Percentiles rank a stretch among this genome's conserved stretches.
phyloP scores from a whole-genome alignment of 2,329 filamentous ascomycete species.

The Westerdykella sp. region DNA sequence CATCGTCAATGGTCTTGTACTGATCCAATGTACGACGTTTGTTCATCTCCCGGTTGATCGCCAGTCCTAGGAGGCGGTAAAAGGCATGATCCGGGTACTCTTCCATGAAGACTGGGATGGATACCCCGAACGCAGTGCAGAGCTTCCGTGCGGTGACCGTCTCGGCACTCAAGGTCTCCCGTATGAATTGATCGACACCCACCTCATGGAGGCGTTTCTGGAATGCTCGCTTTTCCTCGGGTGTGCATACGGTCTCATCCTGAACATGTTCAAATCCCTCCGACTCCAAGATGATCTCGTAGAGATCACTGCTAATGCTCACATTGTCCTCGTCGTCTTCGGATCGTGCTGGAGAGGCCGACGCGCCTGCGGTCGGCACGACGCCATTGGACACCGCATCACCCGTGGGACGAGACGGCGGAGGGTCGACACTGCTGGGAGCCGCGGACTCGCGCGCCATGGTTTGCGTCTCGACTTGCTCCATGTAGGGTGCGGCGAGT shows the following conservation, averaged over 20 bases:
- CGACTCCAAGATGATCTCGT: slow-evolving; percentile 31
- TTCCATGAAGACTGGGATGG: slow-evolving; percentile 66
- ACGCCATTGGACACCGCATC: slow-evolving; percentile 12
- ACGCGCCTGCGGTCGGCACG: slow-evolving; percentile 10
- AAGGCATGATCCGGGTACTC: slow-evolving; percentile 67
- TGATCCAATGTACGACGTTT: slow-evolving; percentile 72
- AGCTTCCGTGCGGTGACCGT: slow-evolving; percentile 73
- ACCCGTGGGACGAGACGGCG: slow-evolving; percentile 6
- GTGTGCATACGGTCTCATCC: slow-evolving; percentile 25
- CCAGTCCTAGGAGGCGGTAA: slow-evolving; percentile 67
- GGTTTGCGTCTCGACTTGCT: slow-evolving; percentile 6
- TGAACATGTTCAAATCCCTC: slow-evolving; percentile 22
- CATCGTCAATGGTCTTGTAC: slow-evolving; percentile 85
- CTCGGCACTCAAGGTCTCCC: slow-evolving; percentile 50
- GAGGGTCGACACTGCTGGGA: too few relatives aligned
- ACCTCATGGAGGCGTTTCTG: slow-evolving; percentile 66
- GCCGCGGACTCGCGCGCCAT: too few relatives aligned
- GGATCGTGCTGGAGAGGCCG: slow-evolving; percentile 5
- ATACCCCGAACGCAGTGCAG: slow-evolving; percentile 77
- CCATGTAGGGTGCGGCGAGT: slow-evolving; percentile 13
- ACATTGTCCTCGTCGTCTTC: slow-evolving; percentile 24
- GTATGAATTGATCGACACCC: slow-evolving; percentile 72
- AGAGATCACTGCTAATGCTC: slow-evolving; percentile 19
- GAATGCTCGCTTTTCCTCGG: slow-evolving; percentile 57
- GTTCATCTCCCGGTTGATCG: slow-evolving; percentile 71